Evolutionary conservation across 2,329 filamentous ascomycete genomes (phyloP).

Genomic region (Neofusicoccum parvum): DNA sequence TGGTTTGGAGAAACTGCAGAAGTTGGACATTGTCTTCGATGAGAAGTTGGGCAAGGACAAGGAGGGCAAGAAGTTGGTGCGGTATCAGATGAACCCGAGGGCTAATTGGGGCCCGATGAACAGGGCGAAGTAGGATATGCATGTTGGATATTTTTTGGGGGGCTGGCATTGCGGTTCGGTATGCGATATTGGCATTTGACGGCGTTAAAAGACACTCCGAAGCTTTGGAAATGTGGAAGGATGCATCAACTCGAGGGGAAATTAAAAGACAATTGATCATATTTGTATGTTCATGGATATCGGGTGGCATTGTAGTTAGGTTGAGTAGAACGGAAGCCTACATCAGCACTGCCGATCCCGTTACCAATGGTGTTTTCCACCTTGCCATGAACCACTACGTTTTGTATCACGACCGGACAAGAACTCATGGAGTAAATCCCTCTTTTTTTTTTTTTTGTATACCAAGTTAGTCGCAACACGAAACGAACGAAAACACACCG

Average conservation of each 20-base stretch:
- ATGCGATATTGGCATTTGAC: no score
- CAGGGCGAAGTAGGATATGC: constrained; percentile 45
- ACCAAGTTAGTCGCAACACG: no score
- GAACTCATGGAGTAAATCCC: not conserved
- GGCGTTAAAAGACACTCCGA: no score
- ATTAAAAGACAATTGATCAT: not conserved
- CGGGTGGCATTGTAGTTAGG: not conserved
- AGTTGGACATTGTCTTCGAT: constrained; percentile 73
- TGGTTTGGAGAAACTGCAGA: constrained; percentile 20
- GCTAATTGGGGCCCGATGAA: constrained; percentile 92
- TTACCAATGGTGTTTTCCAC: not conserved
- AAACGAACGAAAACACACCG: no score
- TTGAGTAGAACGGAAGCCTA: not conserved
- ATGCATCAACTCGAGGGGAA: not conserved
- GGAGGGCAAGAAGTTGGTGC: constrained; percentile 66
- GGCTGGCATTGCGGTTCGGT: not conserved
- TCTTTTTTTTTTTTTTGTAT: no score
- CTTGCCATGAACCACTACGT: no score
- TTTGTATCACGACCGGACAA: no score
- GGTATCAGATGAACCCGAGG: constrained; percentile 88
- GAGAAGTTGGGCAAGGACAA: constrained; percentile 74
- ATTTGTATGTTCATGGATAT: not conserved
- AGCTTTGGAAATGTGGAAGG: not conserved
- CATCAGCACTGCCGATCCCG: not conserved
- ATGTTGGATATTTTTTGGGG: not conserved